Percentiles rank a stretch among this genome's conserved stretches.
These are phyloP conservation scores for Glycyrrhiza uralensis DNA, from an alignment of 306 rosid species.

Conservation along the genomic window DNA sequence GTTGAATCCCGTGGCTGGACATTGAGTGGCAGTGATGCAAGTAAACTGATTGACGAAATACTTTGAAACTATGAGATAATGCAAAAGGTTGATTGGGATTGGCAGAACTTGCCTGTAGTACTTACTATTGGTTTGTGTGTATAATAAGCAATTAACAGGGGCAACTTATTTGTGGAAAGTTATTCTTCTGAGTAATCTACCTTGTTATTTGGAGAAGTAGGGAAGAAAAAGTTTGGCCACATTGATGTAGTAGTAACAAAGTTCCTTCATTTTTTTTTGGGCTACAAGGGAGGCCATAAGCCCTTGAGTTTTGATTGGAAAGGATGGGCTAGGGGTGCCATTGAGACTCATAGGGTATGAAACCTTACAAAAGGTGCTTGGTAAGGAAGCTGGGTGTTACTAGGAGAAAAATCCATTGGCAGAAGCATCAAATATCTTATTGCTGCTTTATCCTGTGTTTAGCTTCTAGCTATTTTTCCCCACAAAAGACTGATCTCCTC, in stretches of 20 bases:
- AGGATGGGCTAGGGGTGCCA: background rate
- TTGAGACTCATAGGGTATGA: background rate
- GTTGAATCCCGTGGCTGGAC: background rate
- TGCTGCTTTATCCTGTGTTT: background rate
- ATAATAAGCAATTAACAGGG: background rate
- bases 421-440: constrained; percentile 9
- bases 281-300: background rate
- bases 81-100: background rate
- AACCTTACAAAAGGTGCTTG: constrained; percentile 2
- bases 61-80: background rate
- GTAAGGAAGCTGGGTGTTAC: background rate
- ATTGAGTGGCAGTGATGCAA: background rate
- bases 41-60: background rate
- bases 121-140: background rate
- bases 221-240: background rate
- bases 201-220: background rate
- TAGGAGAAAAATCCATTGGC: background rate
- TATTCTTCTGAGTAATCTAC: background rate
- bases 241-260: background rate
- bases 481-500: background rate
- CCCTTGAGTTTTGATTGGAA: background rate
- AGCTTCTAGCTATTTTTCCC: background rate
- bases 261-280: background rate
- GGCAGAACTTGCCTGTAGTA: background rate
- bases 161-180: background rate